These are phyloP conservation scores for Saccharomycodes ludwigii DNA, from an alignment of 805 yeast genomes.

Conservation along the genomic window DNA sequence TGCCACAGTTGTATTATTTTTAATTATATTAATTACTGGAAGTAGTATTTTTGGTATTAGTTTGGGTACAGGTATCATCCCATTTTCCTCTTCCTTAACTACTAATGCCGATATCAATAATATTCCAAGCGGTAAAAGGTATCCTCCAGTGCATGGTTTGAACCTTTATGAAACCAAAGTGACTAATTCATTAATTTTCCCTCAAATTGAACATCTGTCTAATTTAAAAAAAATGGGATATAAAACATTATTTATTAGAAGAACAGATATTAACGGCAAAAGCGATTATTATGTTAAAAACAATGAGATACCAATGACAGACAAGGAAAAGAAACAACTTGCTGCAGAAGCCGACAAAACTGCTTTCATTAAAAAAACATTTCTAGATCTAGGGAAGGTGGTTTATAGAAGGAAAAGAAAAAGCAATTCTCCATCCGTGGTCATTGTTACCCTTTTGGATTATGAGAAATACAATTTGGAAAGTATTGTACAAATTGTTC, in stretches of 20 bases:
- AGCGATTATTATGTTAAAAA: constrained; percentile 25
- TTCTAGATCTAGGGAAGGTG: constrained; percentile 54
- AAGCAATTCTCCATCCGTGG: constrained; percentile 44
- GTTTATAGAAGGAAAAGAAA: constrained; percentile 25
- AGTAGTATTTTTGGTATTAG: too few relatives aligned
- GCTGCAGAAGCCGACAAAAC: constrained; percentile 22
- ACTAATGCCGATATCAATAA: too few relatives aligned
- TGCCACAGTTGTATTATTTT: too few relatives aligned
- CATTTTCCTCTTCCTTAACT: too few relatives aligned
- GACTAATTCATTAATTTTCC: constrained; percentile 45
- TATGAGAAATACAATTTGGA: constrained; percentile 50
- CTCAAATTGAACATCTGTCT: constrained; percentile 64
- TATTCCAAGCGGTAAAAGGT: too few relatives aligned
- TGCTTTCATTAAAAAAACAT: constrained; percentile 37
- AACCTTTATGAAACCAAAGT: constrained; percentile 35
- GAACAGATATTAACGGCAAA: constrained; percentile 34
- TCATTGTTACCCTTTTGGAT: constrained; percentile 71
- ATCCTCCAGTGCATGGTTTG: constrained; percentile 30
- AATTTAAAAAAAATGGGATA: constrained; percentile 44
- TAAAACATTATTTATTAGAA: constrained; percentile 36
- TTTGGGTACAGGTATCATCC: too few relatives aligned
- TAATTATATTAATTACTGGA: too few relatives aligned
- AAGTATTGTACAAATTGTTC: constrained; percentile 57
- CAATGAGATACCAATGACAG: constrained; percentile 30
- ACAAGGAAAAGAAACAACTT: constrained; percentile 20